Evolutionary conservation across 2,329 filamentous ascomycete genomes (phyloP).

Genomic region (Fusarium verticillioides): DNA sequence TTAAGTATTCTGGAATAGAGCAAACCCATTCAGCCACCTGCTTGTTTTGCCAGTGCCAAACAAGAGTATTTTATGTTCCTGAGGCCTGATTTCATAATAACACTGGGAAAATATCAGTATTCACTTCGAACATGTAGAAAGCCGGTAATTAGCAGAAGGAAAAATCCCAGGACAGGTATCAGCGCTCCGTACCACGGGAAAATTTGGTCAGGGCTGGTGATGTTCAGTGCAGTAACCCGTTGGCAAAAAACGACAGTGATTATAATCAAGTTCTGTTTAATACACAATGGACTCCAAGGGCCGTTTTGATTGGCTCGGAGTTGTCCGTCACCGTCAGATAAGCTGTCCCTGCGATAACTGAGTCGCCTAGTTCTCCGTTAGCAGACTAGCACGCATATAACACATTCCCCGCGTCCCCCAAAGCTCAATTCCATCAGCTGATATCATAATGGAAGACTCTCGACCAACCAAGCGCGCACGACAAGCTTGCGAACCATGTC

Average conservation of each 20-base stretch:
- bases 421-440: neutral
- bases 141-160: too few species aligned
- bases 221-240: accelerated
- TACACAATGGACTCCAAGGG: accelerated
- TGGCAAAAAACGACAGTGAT: neutral
- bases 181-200: neutral
- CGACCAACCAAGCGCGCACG: neutral
- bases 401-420: neutral
- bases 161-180: accelerated
- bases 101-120: neutral
- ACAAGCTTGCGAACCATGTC: neutral
- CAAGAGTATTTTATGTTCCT: neutral
- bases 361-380: neutral
- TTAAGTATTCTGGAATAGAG: accelerated
- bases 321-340: neutral
- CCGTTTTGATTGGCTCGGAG: neutral
- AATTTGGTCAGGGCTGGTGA: accelerated
- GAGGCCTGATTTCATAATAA: neutral
- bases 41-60: neutral
- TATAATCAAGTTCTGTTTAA: accelerated
- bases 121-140: neutral
- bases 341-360: neutral
- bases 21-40: too few species aligned
- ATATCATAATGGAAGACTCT: neutral
- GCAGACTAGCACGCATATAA: neutral